Conservation (phyloP, 2,329 filamentous ascomycete species). For the Gremmenia infestans region DNA sequence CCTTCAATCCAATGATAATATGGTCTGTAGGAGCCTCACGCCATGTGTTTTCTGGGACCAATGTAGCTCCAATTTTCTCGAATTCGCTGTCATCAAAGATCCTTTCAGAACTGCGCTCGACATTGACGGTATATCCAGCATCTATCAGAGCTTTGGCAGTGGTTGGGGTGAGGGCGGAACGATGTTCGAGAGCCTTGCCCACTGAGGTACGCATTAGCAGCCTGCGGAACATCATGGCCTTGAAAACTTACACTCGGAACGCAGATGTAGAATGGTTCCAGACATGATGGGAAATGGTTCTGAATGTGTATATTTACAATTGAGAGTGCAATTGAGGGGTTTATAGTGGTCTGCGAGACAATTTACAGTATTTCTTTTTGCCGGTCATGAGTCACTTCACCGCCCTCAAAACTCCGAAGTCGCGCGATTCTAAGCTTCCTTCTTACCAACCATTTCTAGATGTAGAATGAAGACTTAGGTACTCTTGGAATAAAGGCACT, state of each 20-base stretch:
- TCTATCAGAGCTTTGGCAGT: conserved; percentile 59
- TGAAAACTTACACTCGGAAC: conserved; percentile 35
- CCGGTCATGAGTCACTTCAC: conserved; percentile 13
- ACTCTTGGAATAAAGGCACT: too few species aligned
- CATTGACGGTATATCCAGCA: conserved; percentile 63
- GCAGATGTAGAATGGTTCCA: conserved; percentile 34
- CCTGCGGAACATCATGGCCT: conserved; percentile 16
- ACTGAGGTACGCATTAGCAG: conserved; percentile 27
- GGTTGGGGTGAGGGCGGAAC: conserved; percentile 34
- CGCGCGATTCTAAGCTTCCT: not conserved
- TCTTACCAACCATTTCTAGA: not conserved
- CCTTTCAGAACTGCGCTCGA: conserved; percentile 62
- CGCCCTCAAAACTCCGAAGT: conserved; percentile 9
- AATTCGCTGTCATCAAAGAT: conserved; percentile 62
- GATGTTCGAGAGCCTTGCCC: conserved; percentile 38
- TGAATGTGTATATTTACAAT: conserved; percentile 10
- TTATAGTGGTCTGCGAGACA: not conserved
- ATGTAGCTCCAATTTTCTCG: conserved; percentile 55
- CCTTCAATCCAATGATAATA: conserved; percentile 73
- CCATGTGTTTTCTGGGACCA: conserved; percentile 66
- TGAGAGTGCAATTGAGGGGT: conserved; percentile 10
- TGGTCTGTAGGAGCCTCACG: conserved; percentile 60
- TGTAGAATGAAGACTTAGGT: too few species aligned
- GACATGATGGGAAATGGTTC: conserved; percentile 26
- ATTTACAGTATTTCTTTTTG: conserved; percentile 12